Conservation (phyloP, 2,329 filamentous ascomycete species). For the Xylariales sp. region DNA sequence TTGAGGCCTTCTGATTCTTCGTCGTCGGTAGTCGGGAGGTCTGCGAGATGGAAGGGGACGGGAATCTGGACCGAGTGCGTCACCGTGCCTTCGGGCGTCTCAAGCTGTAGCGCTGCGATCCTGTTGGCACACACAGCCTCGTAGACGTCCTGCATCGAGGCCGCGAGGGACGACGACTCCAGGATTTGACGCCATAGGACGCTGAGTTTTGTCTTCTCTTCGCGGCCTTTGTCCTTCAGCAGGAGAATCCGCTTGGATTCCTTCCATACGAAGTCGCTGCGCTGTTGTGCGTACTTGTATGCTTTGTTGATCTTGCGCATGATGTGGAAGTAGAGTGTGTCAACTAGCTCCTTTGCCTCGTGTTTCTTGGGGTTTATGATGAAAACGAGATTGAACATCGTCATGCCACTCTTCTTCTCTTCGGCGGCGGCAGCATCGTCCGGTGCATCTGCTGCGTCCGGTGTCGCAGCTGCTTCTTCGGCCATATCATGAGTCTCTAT, state of each 20-base stretch:
- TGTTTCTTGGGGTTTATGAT: slow-evolving; percentile 76
- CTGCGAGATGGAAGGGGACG: slow-evolving; percentile 64
- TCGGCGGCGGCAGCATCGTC: slow-evolving; percentile 44
- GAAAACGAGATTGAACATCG: slow-evolving; percentile 97
- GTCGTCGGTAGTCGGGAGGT: slow-evolving; percentile 60
- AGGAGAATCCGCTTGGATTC: slow-evolving; percentile 79
- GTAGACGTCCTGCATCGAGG: slow-evolving; percentile 77
- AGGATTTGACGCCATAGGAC: slow-evolving; percentile 67
- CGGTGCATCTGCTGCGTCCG: slow-evolving; percentile 28
- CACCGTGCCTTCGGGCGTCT: slow-evolving; percentile 53
- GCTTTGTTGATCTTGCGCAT: slow-evolving; percentile 90
- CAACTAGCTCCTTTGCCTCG: slow-evolving; percentile 69
- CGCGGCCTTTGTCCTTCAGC: slow-evolving; percentile 76
- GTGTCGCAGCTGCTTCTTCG: slow-evolving; percentile 29
- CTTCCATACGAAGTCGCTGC: slow-evolving; percentile 84
- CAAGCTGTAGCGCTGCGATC: slow-evolving; percentile 79
- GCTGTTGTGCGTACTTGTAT: slow-evolving; percentile 87
- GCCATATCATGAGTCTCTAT: slow-evolving; percentile 23
- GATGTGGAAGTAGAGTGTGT: slow-evolving; percentile 78
- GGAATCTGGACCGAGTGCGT: slow-evolving; percentile 63
- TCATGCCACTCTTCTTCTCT: slow-evolving; percentile 69
- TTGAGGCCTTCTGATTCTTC: slow-evolving; percentile 65
- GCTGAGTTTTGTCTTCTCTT: slow-evolving; percentile 54
- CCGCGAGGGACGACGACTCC: slow-evolving; percentile 70
- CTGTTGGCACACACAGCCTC: slow-evolving; percentile 76